phyloP scores from a whole-genome alignment of 2,329 filamentous ascomycete species.

The Cladosporium halotolerans region DNA sequence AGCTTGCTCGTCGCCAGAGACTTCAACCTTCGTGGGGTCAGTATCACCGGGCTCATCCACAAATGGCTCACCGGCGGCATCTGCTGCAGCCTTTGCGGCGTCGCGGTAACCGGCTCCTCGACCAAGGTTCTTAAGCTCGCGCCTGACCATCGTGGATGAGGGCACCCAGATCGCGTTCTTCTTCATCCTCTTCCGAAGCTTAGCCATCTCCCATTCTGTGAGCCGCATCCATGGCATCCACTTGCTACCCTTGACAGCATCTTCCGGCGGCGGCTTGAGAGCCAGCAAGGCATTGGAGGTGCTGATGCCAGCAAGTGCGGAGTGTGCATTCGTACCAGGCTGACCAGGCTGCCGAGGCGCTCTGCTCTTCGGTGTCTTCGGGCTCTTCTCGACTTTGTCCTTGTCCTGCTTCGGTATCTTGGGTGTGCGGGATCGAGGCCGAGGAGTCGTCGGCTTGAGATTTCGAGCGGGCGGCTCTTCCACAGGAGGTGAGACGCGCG shows the following conservation, averaged over 20 bases:
- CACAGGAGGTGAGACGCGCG: conserved; percentile 29
- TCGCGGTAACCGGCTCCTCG: conserved; percentile 46
- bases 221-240: conserved; percentile 58
- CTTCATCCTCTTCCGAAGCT: conserved; percentile 79
- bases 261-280: conserved; percentile 53
- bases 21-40: conserved; percentile 30
- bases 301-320: conserved; percentile 50
- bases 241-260: conserved; percentile 54
- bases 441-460: conserved; percentile 17
- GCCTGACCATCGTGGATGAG: conserved; percentile 77
- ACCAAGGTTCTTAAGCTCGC: conserved; percentile 66
- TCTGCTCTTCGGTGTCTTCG: conserved; percentile 38
- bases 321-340: conserved; percentile 49
- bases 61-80: conserved; percentile 59
- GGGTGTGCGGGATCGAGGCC: conserved; percentile 29
- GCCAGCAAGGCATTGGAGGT: conserved; percentile 56
- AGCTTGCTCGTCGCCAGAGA: conserved; percentile 27
- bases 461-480: conserved; percentile 21
- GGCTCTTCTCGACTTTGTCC: conserved; percentile 27
- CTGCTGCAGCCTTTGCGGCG: conserved; percentile 47
- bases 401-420: conserved; percentile 32
- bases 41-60: conserved; percentile 48
- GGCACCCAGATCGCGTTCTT: conserved; percentile 84
- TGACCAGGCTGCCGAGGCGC: conserved; percentile 38
- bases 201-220: conserved; percentile 63